Evolutionary conservation across 805 yeast species (phyloP).

Genomic region (Torulaspora maleeae): DNA sequence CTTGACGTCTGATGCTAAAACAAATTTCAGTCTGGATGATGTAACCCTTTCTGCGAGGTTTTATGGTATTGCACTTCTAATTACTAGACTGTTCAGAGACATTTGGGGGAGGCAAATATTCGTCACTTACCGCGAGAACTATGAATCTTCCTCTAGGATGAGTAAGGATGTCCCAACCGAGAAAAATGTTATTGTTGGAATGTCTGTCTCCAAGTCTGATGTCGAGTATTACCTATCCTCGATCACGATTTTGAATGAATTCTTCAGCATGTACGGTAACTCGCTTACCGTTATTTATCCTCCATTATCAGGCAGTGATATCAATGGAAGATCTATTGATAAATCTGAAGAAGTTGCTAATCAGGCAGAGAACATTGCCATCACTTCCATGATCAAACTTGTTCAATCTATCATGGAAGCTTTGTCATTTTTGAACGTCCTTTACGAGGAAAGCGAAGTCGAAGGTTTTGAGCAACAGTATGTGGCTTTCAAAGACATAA

Average conservation of each 20-base stretch:
- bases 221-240: slow-evolving; percentile 70
- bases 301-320: slow-evolving; percentile 46
- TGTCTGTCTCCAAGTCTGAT: slow-evolving; percentile 37
- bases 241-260: slow-evolving; percentile 61
- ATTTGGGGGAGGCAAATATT: slow-evolving; percentile 77
- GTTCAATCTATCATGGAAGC: slow-evolving; percentile 83
- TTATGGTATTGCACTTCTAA: slow-evolving; percentile 76
- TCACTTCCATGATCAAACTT: slow-evolving; percentile 69
- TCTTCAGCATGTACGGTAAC: slow-evolving; percentile 61
- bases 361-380: slow-evolving; percentile 89
- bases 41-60: slow-evolving; percentile 90
- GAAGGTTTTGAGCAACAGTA: slow-evolving; percentile 35
- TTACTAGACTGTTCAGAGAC: slow-evolving; percentile 72
- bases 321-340: slow-evolving; percentile 24
- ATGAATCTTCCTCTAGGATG: slow-evolving; percentile 10
- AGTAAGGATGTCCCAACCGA: slow-evolving; percentile 23
- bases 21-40: slow-evolving; percentile 48
- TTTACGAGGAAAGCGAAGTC: slow-evolving; percentile 63
- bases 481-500: slow-evolving; percentile 55
- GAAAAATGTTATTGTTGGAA: slow-evolving; percentile 22
- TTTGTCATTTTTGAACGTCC: slow-evolving; percentile 75
- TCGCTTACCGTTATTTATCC: slow-evolving; percentile 29
- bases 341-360: slow-evolving; percentile 58
- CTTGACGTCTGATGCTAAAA: slow-evolving; percentile 19
- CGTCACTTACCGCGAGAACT: slow-evolving; percentile 27